Base-by-base conservation (phyloP, 177 flowering plant genomes). In the Vitis hybrid region DNA sequence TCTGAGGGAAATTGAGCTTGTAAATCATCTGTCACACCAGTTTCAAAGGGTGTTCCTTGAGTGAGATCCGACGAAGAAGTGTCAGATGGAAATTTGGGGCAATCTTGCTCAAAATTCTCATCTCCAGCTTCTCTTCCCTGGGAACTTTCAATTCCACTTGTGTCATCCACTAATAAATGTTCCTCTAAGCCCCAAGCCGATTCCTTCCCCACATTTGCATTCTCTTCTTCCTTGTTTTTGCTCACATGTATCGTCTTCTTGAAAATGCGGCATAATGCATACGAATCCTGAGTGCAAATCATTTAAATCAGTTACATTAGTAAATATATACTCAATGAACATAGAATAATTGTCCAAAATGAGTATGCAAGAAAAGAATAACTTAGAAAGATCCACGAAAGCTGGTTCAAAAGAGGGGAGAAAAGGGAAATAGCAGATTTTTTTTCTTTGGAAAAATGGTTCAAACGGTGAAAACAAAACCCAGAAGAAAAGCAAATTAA, bases 261-360 rank as follows among this genome's bases (percentile, higher is more conserved):
- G 88, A 90, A 89, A 55, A 92, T 78, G 0, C 95, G 91, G 58
- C 97, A 92, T 21, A 92, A 71, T 66, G 97, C 93, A 68, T 85
- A 92, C 0, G 88, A 82, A 69, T 92, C 97, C 97, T 92, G 80
- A 57, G 8, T 12, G 18, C 17, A 66, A 48, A 65, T 23, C 12
- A 49, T 34, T 7, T 17, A 49, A 26, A 9, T 52, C 45, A 18
- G 19, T 65, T 65, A 26, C 30, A 26, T 26, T 26, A 26, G 30
- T 26, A 26, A 3, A 26, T 26, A 26, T 26, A 26, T 26, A 26
- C 30, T 26, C 30, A 26, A 26, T 26, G 30, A 55, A 39, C 10
- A 34, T 51, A 15, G 14, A 62, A 12, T 14, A 6, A 54, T 55
- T 19, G 21, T 52, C 26, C 3, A 19, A 19, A 52, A 56, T 14